phyloP scores from a whole-genome alignment of 108 stramenopile genomes.

The Cyclotella choctawhatcheeana region DNA sequence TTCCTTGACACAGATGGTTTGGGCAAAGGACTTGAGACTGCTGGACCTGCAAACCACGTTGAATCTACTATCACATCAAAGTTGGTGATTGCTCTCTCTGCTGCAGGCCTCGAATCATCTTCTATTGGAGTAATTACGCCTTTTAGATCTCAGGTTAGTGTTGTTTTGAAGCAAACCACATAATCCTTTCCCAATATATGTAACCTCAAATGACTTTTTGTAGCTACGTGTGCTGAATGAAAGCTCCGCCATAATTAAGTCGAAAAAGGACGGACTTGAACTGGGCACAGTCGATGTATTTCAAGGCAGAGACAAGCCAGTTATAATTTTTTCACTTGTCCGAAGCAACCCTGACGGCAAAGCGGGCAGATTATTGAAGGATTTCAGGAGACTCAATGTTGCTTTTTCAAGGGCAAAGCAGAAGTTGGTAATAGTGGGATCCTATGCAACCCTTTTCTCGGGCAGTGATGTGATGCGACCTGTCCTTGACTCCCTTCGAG shows the following conservation, averaged over 20 bases:
- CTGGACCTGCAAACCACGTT: constrained; percentile 61
- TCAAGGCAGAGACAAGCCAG: constrained; percentile 91
- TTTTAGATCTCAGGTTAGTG: constrained; percentile 89
- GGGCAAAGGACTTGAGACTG: constrained; percentile 49
- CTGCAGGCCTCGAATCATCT: constrained; percentile 54
- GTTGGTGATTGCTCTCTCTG: constrained; percentile 50
- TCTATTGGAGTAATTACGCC: constrained; percentile 90
- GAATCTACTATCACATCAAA: constrained; percentile 65
- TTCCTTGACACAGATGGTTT: constrained; percentile 92
- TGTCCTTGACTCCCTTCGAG: constrained; percentile 58
- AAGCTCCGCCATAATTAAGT: constrained; percentile 21
- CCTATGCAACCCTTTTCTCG: constrained; percentile 61
- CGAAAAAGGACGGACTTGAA: constrained; percentile 73
- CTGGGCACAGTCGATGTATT: constrained; percentile 90
- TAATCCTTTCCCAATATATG: constrained; percentile 17
- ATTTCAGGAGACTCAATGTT: constrained; percentile 87
- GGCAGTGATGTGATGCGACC: constrained; percentile 76
- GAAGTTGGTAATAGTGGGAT: constrained; percentile 91
- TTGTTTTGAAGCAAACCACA: constrained; percentile 2
- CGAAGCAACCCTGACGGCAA: constrained; percentile 77
- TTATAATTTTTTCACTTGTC: constrained; percentile 86
- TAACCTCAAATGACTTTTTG: constrained; percentile 2
- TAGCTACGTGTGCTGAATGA: constrained; percentile 47
- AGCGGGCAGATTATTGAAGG: constrained; percentile 77
- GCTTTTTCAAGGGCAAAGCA: constrained; percentile 89